Percentiles rank a stretch among this genome's conserved stretches.
Conservation (phyloP, 2,329 filamentous ascomycete genomes). For the Orbilia blumenaviensis region DNA sequence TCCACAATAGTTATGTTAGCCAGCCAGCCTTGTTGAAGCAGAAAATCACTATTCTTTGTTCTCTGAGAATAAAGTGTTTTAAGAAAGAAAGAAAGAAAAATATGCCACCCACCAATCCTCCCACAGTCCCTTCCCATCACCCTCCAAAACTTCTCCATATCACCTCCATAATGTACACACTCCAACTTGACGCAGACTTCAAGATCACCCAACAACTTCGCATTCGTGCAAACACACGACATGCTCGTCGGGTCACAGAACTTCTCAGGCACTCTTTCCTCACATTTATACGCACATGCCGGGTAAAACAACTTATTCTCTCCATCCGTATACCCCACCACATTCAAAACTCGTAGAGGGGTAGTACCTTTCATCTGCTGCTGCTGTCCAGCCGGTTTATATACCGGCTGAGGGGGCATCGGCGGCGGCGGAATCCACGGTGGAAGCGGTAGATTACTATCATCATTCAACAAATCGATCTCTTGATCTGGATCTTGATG, state of each 20-base stretch:
- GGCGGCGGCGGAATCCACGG: background rate
- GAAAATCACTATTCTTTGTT: too few species aligned
- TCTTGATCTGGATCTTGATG: conserved; percentile 19
- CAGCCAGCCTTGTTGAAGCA: conserved; percentile 9
- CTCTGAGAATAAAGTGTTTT: background rate
- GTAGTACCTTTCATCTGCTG: conserved; percentile 11
- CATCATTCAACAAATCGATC: conserved; percentile 13
- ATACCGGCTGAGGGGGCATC: background rate
- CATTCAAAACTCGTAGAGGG: conserved; percentile 31
- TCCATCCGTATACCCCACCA: conserved; percentile 34
- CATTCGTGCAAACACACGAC: conserved; percentile 30
- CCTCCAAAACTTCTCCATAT: conserved; percentile 53
- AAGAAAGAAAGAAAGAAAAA: background rate
- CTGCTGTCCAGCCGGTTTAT: background rate
- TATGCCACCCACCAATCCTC: conserved; percentile 9
- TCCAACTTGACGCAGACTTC: conserved; percentile 43
- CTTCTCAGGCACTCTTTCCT: background rate
- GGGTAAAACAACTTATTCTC: conserved; percentile 30
- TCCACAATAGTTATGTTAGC: background rate
- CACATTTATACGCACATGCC: conserved; percentile 14
- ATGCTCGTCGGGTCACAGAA: background rate
- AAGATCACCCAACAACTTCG: conserved; percentile 37
- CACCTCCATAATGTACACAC: conserved; percentile 44
- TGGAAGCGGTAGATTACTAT: background rate
- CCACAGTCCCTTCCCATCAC: conserved; percentile 49